Conservation (phyloP, 116 monocot genomes). For the Thalassia testudinum region DNA sequence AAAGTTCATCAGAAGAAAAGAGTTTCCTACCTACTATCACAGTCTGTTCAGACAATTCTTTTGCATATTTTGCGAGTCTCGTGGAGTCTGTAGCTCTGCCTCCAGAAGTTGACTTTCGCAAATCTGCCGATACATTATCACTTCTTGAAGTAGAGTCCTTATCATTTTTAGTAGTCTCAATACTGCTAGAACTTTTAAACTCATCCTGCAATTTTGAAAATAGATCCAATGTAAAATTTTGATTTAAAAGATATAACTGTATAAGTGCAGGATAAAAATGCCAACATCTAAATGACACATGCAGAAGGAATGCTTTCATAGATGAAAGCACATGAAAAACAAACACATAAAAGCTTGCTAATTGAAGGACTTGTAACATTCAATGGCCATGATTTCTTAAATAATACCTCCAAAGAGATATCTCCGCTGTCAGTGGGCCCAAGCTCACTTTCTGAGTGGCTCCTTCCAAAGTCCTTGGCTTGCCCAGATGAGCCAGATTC, state of each 20-base stretch:
- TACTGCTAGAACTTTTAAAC: background rate
- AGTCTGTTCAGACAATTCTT: slow-evolving; percentile 63
- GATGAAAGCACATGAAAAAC: too few relatives aligned
- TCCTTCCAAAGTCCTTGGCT: slow-evolving; percentile 26
- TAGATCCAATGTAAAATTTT: too few relatives aligned
- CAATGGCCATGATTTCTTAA: background rate
- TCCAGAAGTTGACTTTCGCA: slow-evolving; percentile 38
- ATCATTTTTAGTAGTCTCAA: slow-evolving; percentile 5
- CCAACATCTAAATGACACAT: too few relatives aligned
- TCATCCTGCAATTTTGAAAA: slow-evolving; percentile 14
- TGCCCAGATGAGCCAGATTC: slow-evolving; percentile 20
- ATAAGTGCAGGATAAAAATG: too few relatives aligned
- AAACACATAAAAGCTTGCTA: too few relatives aligned
- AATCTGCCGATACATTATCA: slow-evolving; percentile 25
- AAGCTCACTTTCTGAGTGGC: slow-evolving; percentile 32
- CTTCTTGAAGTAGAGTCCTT: slow-evolving; percentile 20
- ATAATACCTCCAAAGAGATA: slow-evolving; percentile 39
- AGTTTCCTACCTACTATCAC: slow-evolving; percentile 57
- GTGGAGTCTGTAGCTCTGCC: slow-evolving; percentile 90
- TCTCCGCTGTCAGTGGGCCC: slow-evolving; percentile 18
- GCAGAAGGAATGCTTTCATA: too few relatives aligned
- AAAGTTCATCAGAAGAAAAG: too few relatives aligned
- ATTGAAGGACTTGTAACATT: too few relatives aligned
- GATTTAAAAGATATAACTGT: too few relatives aligned
- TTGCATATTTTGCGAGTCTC: slow-evolving; percentile 69